Evolutionary conservation across 495 filamentous ascomycete genomes (phyloP).

Genomic region (Pyrenopolyporus hunteri): DNA sequence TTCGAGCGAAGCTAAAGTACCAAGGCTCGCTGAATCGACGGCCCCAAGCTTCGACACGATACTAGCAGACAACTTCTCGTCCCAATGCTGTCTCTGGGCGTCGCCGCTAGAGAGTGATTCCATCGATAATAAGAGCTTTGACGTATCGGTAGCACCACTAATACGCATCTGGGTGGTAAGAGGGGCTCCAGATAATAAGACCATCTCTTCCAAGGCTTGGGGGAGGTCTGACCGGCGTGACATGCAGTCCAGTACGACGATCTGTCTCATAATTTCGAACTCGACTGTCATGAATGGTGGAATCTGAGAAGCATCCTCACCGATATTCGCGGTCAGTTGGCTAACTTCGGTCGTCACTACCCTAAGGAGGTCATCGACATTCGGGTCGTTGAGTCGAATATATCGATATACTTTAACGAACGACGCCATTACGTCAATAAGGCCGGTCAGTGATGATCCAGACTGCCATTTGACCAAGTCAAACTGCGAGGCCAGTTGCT

Average conservation of each 20-base stretch:
- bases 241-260: constrained; percentile 54
- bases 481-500: constrained; percentile 74
- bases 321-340: constrained; percentile 56
- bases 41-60: constrained; percentile 62
- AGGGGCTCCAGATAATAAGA: constrained; percentile 54
- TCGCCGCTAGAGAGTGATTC: constrained; percentile 51
- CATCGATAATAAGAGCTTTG: constrained; percentile 48
- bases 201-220: constrained; percentile 39
- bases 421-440: constrained; percentile 56
- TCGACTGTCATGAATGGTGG: constrained; percentile 63
- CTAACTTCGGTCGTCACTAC: constrained; percentile 63
- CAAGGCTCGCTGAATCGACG: constrained; percentile 60
- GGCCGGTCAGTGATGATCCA: constrained; percentile 49
- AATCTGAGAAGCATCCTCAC: constrained; percentile 47
- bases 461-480: constrained; percentile 65
- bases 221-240: constrained; percentile 19
- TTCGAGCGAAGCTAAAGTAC: constrained; percentile 68
- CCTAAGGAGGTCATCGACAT: constrained; percentile 53
- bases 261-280: constrained; percentile 73
- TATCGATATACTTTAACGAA: constrained; percentile 57
- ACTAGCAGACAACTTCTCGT: constrained; percentile 59
- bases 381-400: constrained; percentile 51
- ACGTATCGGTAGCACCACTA: constrained; percentile 44
- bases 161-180: constrained; percentile 54
- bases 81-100: constrained; percentile 51